Evolutionary conservation across 805 yeast species (phyloP).

Genomic region (Kodamaea kakaduensis): DNA sequence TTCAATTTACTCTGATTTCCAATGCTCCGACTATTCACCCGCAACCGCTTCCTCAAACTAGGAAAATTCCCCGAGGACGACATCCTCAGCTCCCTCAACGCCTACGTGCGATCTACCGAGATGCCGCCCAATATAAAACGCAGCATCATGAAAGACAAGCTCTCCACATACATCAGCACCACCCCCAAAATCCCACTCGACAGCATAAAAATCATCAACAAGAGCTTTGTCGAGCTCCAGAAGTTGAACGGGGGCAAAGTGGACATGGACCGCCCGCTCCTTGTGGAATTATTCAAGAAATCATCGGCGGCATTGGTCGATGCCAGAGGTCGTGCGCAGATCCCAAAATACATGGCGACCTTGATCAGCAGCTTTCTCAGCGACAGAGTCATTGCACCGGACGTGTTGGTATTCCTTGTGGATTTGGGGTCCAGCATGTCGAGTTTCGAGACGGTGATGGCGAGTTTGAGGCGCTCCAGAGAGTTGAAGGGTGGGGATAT

Average conservation of each 20-base stretch:
- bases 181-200: slow-evolving; percentile 9
- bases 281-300: slow-evolving; percentile 4
- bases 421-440: slow-evolving; percentile 22
- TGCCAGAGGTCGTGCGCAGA: slow-evolving; percentile 2
- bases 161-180: slow-evolving; percentile 15
- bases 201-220: slow-evolving; percentile 18
- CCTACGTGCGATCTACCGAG: slow-evolving; percentile 26
- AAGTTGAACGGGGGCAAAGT: slow-evolving; percentile 12
- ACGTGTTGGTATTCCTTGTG: slow-evolving; percentile 22
- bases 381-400: slow-evolving; percentile 14
- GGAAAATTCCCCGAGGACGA: no score
- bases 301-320: slow-evolving; percentile 5
- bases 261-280: slow-evolving; percentile 5
- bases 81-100: slow-evolving; percentile 18
- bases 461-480: slow-evolving; percentile 11
- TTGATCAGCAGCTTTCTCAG: slow-evolving; percentile 20
- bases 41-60: no score
- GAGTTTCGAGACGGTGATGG: slow-evolving; percentile 13
- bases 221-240: slow-evolving; percentile 18
- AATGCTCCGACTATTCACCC: no score
- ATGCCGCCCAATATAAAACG: slow-evolving; percentile 18
- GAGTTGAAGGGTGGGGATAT: slow-evolving; percentile 17
- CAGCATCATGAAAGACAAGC: slow-evolving; percentile 17
- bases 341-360: slow-evolving; percentile 28
- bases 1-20: no score